A percentile compares a stretch with the other conserved stretches of the same genome.
Evolutionary conservation across 257 asterid species (phyloP).

Genomic region (Przewalskia tangutica): DNA sequence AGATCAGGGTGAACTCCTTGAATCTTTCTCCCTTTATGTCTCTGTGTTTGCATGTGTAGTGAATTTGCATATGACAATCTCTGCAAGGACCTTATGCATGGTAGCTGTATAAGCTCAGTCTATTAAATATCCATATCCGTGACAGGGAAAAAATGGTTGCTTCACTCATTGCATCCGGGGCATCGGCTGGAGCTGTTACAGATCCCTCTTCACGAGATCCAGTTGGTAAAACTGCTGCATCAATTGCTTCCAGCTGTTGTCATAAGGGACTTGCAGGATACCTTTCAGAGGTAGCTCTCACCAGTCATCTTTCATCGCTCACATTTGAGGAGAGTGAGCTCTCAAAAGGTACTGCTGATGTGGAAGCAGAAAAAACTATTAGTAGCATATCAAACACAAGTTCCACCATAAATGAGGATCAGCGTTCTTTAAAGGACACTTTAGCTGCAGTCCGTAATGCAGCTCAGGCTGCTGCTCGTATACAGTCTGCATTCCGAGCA

Average conservation of each 20-base stretch:
- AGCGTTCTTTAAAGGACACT: constrained; percentile 52
- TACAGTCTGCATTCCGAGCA: constrained; percentile 93
- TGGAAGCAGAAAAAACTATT: constrained; percentile 73
- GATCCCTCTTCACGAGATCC: constrained; percentile 75
- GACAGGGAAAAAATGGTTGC: constrained; percentile 96
- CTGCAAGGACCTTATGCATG: background rate
- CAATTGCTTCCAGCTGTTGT: constrained; percentile 60
- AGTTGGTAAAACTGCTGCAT: constrained; percentile 78
- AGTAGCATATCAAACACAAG: constrained; percentile 31
- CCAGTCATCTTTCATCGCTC: constrained; percentile 86
- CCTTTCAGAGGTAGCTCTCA: constrained; percentile 80
- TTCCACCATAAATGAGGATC: constrained; percentile 42
- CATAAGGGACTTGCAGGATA: constrained; percentile 94
- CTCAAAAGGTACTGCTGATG: constrained; percentile 66
- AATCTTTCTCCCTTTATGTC: background rate
- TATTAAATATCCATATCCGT: constrained; percentile 3
- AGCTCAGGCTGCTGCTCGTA: constrained; percentile 91
- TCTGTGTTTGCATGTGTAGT: background rate
- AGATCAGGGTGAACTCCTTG: background rate
- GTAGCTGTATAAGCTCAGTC: background rate
- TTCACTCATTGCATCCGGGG: constrained; percentile 88
- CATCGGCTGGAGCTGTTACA: constrained; percentile 87
- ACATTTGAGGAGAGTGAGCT: constrained; percentile 58
- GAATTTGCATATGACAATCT: background rate
- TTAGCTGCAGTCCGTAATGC: constrained; percentile 85